Conservation (phyloP, 129 eudicot genomes). For the Glebionis coronaria region DNA sequence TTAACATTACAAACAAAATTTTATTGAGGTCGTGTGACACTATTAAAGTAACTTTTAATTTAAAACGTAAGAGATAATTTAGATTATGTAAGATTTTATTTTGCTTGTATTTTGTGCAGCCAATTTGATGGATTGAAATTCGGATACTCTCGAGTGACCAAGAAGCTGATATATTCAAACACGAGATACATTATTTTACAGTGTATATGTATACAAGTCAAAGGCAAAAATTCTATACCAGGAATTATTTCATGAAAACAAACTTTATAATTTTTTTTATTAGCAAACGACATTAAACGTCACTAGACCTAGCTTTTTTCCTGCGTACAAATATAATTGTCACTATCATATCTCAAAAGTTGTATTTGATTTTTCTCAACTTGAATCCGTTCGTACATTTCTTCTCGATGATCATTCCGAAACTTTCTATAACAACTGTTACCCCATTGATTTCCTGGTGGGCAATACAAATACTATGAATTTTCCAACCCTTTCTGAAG, state of each 20-base stretch:
- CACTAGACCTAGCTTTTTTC: not conserved
- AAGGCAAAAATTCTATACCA: not conserved
- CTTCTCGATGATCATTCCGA: slow-evolving; percentile 22
- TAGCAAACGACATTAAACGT: not conserved
- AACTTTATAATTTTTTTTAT: not conserved
- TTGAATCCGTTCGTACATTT: slow-evolving; percentile 5
- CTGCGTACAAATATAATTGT: not conserved
- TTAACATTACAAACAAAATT: too few relatives aligned
- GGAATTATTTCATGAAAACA: not conserved
- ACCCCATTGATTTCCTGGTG: not conserved
- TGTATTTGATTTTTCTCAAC: slow-evolving; percentile 7
- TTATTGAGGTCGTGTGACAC: too few relatives aligned
- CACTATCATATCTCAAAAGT: too few relatives aligned
- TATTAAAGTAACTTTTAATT: too few relatives aligned
- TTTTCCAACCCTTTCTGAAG: slow-evolving; percentile 1
- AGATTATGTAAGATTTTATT: too few relatives aligned
- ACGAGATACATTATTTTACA: too few relatives aligned
- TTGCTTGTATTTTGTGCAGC: too few relatives aligned
- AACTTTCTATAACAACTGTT: not conserved
- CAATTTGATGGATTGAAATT: too few relatives aligned
- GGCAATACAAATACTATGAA: not conserved
- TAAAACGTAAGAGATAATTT: too few relatives aligned
- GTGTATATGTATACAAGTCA: too few relatives aligned
- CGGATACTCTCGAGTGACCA: too few relatives aligned
- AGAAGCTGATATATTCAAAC: too few relatives aligned